phyloP scores from a whole-genome alignment of 2,329 filamentous ascomycete species.

The Aurifilum marmelostoma region DNA sequence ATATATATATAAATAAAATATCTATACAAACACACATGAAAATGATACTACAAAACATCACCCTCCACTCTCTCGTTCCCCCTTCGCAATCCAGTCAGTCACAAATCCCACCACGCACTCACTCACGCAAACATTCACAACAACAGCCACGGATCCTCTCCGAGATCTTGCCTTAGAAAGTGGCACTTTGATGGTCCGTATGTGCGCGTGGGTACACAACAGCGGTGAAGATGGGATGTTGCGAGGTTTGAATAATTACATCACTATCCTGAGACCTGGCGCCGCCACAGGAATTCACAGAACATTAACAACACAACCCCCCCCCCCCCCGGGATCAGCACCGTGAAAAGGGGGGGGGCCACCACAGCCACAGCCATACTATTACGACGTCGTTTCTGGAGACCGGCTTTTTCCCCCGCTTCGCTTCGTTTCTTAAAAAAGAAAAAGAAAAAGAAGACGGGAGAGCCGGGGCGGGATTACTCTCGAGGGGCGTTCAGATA shows the following conservation, averaged over 20 bases:
- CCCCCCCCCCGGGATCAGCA: too few relatives aligned
- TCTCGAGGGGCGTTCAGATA: too few relatives aligned
- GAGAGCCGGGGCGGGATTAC: not conserved
- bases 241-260: not conserved
- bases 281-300: not conserved
- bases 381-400: not conserved
- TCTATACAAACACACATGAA: not conserved
- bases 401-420: not conserved
- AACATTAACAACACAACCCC: too few relatives aligned
- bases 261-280: not conserved
- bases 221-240: not conserved
- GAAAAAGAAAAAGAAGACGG: not conserved
- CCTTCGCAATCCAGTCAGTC: not conserved
- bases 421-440: not conserved
- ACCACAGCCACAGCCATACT: not conserved
- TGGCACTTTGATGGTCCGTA: not conserved
- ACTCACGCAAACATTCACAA: not conserved
- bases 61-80: not conserved
- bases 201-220: not conserved
- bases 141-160: not conserved
- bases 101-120: not conserved
- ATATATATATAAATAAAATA: too few relatives aligned
- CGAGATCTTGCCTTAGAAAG: not conserved
- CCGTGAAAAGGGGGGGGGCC: too few relatives aligned
- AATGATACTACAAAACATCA: not conserved